Conservation (phyloP, 768 basidiomycete genomes). For the Leccinum ochraceum region DNA sequence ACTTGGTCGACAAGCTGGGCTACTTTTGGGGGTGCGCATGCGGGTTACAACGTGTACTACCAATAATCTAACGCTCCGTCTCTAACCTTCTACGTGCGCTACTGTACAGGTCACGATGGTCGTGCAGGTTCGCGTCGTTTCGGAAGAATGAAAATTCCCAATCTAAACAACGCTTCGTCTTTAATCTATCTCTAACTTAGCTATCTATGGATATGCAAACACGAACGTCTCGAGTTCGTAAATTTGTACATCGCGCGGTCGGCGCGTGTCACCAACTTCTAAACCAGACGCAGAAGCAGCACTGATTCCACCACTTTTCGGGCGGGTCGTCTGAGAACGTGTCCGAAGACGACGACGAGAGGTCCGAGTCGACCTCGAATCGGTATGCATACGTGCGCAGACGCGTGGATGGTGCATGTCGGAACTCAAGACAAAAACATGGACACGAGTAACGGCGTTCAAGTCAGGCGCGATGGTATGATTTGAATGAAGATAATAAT, state of each 20-base stretch:
- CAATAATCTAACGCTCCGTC: too few species aligned
- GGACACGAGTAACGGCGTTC: background rate
- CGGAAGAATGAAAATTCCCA: background rate
- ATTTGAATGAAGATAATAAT: background rate
- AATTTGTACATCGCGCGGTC: background rate
- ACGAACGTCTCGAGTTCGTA: background rate
- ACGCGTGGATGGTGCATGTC: conserved; percentile 11
- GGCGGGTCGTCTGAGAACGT: conserved; percentile 22
- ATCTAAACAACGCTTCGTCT: background rate
- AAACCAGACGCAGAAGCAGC: conserved; percentile 23
- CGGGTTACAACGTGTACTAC: too few species aligned
- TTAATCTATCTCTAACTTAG: background rate
- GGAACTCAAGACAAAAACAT: background rate
- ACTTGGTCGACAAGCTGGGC: too few species aligned
- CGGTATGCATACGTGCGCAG: conserved; percentile 15
- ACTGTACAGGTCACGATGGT: too few species aligned
- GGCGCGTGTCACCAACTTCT: conserved; percentile 26
- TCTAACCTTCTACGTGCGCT: too few species aligned
- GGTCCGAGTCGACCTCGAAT: conserved; percentile 27
- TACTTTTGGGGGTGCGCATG: too few species aligned
- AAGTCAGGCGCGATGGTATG: background rate
- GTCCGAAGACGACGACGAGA: conserved; percentile 27
- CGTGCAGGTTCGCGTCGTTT: background rate
- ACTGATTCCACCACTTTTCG: conserved; percentile 23
- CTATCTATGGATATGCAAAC: background rate